Evolutionary conservation across 2,329 filamentous ascomycete genomes (phyloP), one percentile per base, ranked within the genome.

Genomic region (Aspergillus sp.): DNA sequence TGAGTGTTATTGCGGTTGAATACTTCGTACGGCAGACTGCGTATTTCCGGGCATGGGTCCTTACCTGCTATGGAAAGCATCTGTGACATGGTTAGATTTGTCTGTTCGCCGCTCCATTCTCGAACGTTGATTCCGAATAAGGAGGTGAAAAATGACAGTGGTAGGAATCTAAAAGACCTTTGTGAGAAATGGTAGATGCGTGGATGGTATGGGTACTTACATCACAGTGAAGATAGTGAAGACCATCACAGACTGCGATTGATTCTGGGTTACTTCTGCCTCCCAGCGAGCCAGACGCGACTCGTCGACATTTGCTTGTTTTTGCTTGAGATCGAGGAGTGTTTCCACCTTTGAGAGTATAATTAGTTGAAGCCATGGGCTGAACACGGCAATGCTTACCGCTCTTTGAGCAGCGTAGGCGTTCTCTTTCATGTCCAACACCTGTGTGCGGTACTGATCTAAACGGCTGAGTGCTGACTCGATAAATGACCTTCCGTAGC

Each of bases 281-380:
- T 86, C 82, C 50, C 84, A 72, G 1, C 84, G 74, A 20, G 82
- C 83, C 66, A 84, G 79, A 20, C 82, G 79, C 8, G 85, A 82
- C 63, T 87, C 84, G 60, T 86, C 83, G 2, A 87, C 82, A 60
- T 86, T 84, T 0, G 83, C 83, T 60, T 86, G 83, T 14, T 84
- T 82, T 62, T 86, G 83, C 38, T 84, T 83, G 76, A 87, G 84
- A 65, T 86, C 82, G 11, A 86, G 79, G 4, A 87, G 75, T 56
- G 85, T 85, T 59, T 85, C 82, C 56, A 85, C 86, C 74, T 79
- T 38, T n/a, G 14, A 35, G 3, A 38, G 13, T 3, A 2, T 7
- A 14, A 38, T 58, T 16, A 50, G 49, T 40, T 35, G 14, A 26
- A 16, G 8, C 1, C 3, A 43, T 16, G 8, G 13, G 16, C 2